Evolutionary conservation across 129 eudicot species (phyloP).

Genomic region (Helianthus tuberosus): DNA sequence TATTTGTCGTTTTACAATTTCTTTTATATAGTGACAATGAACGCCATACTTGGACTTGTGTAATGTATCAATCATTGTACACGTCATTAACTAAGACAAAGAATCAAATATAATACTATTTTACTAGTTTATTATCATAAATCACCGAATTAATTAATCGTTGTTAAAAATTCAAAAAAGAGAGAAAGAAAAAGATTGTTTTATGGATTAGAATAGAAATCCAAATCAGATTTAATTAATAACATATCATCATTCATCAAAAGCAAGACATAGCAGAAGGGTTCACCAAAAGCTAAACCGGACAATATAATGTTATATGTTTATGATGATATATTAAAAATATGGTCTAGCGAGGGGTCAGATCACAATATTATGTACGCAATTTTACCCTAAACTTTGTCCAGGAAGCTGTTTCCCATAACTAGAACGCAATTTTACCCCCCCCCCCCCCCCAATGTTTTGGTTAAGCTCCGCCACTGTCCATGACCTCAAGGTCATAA

Average conservation of each 20-base stretch:
- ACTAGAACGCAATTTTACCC: too few relatives aligned
- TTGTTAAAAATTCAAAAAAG: not conserved
- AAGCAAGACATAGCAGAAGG: not conserved
- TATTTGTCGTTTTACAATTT: slow-evolving; percentile 27
- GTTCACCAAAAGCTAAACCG: too few relatives aligned
- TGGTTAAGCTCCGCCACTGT: too few relatives aligned
- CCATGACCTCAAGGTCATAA: too few relatives aligned
- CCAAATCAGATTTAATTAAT: not conserved
- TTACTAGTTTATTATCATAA: not conserved
- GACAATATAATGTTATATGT: too few relatives aligned
- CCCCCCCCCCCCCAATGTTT: too few relatives aligned
- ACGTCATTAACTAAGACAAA: slow-evolving; percentile 1
- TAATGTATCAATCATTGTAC: slow-evolving; percentile 30
- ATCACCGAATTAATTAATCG: not conserved
- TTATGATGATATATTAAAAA: too few relatives aligned
- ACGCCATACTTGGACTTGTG: slow-evolving; percentile 27
- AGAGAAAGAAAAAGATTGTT: not conserved
- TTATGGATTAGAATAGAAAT: not conserved
- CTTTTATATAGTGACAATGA: slow-evolving; percentile 10
- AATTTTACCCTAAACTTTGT: too few relatives aligned
- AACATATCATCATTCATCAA: not conserved
- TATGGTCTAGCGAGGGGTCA: too few relatives aligned
- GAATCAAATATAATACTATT: not conserved
- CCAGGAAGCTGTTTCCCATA: too few relatives aligned
- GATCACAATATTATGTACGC: too few relatives aligned